These are phyloP conservation scores for Zhuliangozyma parablackwelliae DNA, from an alignment of 1,139 yeast species.

Conservation along the genomic window DNA sequence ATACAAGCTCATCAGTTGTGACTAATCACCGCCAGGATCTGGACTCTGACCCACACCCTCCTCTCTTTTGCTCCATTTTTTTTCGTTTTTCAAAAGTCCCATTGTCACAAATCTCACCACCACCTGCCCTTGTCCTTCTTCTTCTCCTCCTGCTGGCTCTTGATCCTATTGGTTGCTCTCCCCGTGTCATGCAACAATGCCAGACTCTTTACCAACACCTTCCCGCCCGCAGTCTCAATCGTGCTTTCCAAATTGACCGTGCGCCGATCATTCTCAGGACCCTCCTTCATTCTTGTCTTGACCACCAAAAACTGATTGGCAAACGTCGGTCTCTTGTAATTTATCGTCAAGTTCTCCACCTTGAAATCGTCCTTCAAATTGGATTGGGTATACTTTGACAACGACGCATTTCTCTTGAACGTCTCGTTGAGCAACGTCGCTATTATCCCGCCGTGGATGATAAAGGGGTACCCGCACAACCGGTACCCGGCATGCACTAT, in stretches of 20 bases:
- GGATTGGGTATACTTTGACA: slow-evolving; percentile 27
- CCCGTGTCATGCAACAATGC: slow-evolving; percentile 41
- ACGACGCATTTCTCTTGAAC: slow-evolving; percentile 54
- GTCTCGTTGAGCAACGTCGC: slow-evolving; percentile 81
- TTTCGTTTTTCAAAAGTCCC: too few species aligned
- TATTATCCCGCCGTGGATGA: slow-evolving; percentile 86
- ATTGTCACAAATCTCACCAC: too few species aligned
- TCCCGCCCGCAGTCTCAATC: slow-evolving; percentile 34
- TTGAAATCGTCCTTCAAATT: slow-evolving; percentile 38
- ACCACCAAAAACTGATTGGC: slow-evolving; percentile 77
- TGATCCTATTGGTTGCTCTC: slow-evolving; percentile 20
- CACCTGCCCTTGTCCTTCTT: background rate
- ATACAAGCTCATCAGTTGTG: too few species aligned
- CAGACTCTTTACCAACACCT: slow-evolving; percentile 31
- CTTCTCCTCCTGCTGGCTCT: slow-evolving; percentile 7
- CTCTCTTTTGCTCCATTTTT: too few species aligned
- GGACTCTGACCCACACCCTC: too few species aligned
- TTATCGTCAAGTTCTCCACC: slow-evolving; percentile 48
- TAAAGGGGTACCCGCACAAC: slow-evolving; percentile 81
- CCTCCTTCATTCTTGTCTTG: slow-evolving; percentile 40
- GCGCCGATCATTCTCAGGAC: slow-evolving; percentile 17
- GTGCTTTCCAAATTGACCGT: slow-evolving; percentile 26
- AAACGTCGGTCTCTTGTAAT: slow-evolving; percentile 69
- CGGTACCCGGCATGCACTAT: slow-evolving; percentile 75
- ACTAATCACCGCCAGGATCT: too few species aligned